Evolutionary conservation across 805 yeast genomes (phyloP).

Genomic region (Brettanomyces nanus): DNA sequence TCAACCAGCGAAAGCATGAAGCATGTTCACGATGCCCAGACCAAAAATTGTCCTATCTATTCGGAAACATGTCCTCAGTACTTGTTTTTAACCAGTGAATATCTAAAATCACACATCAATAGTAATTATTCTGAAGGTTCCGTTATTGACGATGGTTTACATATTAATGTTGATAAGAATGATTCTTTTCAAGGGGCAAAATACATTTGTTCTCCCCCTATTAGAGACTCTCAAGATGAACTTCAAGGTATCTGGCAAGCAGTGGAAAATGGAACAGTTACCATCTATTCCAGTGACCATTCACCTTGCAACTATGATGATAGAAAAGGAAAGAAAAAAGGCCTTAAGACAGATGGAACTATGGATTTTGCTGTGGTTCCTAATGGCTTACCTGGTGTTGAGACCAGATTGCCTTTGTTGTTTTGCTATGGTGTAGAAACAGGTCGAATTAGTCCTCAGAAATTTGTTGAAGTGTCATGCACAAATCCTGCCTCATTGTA

Average conservation of each 20-base stretch:
- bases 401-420: slow-evolving; percentile 36
- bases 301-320: slow-evolving; percentile 35
- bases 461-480: slow-evolving; percentile 36
- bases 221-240: slow-evolving; percentile 32
- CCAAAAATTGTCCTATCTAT: slow-evolving; percentile 31
- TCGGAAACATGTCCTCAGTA: slow-evolving; percentile 48
- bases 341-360: slow-evolving; percentile 27
- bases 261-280: slow-evolving; percentile 39
- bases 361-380: slow-evolving; percentile 38
- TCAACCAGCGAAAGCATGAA: slow-evolving; percentile 34
- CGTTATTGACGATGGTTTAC: background rate
- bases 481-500: slow-evolving; percentile 40
- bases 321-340: slow-evolving; percentile 35
- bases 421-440: slow-evolving; percentile 36
- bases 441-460: slow-evolving; percentile 31
- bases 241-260: slow-evolving; percentile 38
- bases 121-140: background rate
- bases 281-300: slow-evolving; percentile 39
- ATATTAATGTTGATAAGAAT: slow-evolving; percentile 13
- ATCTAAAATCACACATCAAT: slow-evolving; percentile 21
- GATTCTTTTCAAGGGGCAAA: slow-evolving; percentile 40
- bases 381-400: slow-evolving; percentile 42
- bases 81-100: slow-evolving; percentile 33
- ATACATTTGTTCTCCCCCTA: slow-evolving; percentile 42
- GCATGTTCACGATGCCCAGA: slow-evolving; percentile 36